Evolutionary conservation across 306 rosid species (phyloP).

Genomic region (Astragalus glycyphyllos): DNA sequence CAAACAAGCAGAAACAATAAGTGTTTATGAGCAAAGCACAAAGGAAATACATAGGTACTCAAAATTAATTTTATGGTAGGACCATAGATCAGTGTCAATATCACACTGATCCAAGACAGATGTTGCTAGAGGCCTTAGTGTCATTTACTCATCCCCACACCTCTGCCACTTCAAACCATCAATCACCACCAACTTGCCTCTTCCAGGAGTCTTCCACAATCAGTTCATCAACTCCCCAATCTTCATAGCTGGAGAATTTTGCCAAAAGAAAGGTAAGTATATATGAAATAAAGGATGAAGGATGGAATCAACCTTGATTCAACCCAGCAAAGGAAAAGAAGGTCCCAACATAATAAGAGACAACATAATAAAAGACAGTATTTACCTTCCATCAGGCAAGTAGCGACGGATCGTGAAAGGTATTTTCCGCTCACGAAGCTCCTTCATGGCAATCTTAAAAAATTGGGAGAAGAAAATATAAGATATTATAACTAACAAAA

Average conservation of each 20-base stretch:
- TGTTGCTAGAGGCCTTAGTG: neutral
- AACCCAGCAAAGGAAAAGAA: neutral
- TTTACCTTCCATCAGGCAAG: constrained; percentile 96
- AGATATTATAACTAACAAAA: too few relatives aligned
- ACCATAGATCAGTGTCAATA: constrained; percentile 3
- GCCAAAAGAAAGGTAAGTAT: constrained; percentile 13
- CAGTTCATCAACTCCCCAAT: constrained; percentile 98
- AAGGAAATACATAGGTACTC: too few relatives aligned
- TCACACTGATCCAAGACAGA: constrained; percentile 26
- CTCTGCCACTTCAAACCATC: constrained; percentile 41
- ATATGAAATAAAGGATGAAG: constrained; percentile 30
- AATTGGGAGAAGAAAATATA: constrained; percentile 30
- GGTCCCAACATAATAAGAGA: too few relatives aligned
- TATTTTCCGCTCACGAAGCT: constrained; percentile 89
- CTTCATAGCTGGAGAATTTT: constrained; percentile 72
- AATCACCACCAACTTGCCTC: constrained; percentile 95
- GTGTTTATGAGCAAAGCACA: neutral
- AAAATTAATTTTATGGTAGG: too few relatives aligned
- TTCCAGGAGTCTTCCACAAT: constrained; percentile 98
- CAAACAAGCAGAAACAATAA: constrained; percentile 6
- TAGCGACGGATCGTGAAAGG: constrained; percentile 96
- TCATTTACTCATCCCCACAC: constrained; percentile 19
- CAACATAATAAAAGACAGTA: neutral
- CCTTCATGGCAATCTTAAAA: constrained; percentile 93
- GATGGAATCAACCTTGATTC: neutral